A percentile compares a stretch with the other conserved stretches of the same genome.
Conservation (phyloP, 768 basidiomycete genomes). For the Exidia glandulosa region DNA sequence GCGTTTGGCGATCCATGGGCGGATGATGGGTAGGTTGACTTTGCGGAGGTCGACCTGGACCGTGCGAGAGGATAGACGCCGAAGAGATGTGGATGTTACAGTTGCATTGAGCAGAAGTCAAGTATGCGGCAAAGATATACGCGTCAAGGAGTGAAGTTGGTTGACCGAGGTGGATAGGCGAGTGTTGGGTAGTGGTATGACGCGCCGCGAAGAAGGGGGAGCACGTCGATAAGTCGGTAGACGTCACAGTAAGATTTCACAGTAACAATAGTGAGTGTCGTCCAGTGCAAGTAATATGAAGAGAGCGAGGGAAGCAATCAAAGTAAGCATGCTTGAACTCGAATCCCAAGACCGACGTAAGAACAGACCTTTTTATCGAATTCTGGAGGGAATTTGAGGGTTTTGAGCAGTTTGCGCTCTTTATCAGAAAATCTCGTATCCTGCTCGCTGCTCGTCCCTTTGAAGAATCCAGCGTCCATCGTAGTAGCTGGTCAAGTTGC, state of each 20-base stretch:
- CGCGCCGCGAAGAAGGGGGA: not conserved
- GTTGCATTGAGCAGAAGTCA: too few relatives aligned
- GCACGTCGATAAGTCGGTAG: not conserved
- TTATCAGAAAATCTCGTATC: conserved; percentile 93
- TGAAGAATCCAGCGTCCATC: conserved; percentile 34
- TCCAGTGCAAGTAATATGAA: not conserved
- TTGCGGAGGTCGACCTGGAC: conserved; percentile 88
- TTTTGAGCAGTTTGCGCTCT: conserved; percentile 77
- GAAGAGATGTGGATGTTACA: too few relatives aligned
- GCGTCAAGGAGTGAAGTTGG: too few relatives aligned
- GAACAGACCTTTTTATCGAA: conserved; percentile 71
- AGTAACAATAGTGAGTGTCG: too few relatives aligned
- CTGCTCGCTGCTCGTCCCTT: conserved; percentile 83
- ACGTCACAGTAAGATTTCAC: not conserved
- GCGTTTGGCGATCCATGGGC: conserved; percentile 93
- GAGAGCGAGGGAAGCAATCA: not conserved
- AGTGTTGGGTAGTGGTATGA: too few relatives aligned
- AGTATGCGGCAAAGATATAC: too few relatives aligned
- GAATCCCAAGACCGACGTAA: not conserved
- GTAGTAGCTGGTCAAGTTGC: not conserved
- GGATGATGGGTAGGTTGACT: conserved; percentile 84
- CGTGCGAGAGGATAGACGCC: too few relatives aligned
- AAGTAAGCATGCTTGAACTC: not conserved
- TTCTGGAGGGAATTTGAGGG: conserved; percentile 81
- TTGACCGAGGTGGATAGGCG: too few relatives aligned